phyloP scores from a whole-genome alignment of 2,329 filamentous ascomycete genomes.

The Nemania diffusa region DNA sequence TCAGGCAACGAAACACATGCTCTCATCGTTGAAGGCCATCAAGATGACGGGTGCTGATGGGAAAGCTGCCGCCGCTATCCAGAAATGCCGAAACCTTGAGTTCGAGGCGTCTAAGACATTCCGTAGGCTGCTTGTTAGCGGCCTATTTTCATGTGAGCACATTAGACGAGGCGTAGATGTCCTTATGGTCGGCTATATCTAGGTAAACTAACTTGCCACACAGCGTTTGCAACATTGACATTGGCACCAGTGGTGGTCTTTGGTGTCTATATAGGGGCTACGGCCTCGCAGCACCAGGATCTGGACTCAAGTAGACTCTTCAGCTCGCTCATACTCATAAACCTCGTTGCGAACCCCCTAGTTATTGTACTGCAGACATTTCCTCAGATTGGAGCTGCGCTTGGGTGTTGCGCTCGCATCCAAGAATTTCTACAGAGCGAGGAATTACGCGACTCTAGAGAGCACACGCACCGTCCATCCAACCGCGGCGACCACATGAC shows the following conservation, averaged over 20 bases:
- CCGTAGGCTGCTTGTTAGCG: constrained; percentile 23
- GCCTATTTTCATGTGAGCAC: constrained; percentile 29
- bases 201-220: not conserved
- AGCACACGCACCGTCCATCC: not conserved
- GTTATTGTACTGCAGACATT: constrained; percentile 33
- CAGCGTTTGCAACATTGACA: constrained; percentile 35
- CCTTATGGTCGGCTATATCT: not conserved
- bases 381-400: constrained; percentile 32
- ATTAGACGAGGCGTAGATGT: not conserved
- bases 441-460: constrained; percentile 30
- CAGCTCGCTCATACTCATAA: constrained; percentile 38
- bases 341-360: constrained; percentile 34
- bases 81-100: constrained; percentile 26
- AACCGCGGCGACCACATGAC: not conserved
- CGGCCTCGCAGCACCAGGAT: constrained; percentile 21
- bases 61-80: constrained; percentile 17
- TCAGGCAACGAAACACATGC: constrained; percentile 36
- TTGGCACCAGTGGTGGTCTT: constrained; percentile 35
- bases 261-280: constrained; percentile 35
- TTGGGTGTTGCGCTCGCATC: constrained; percentile 36
- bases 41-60: constrained; percentile 34
- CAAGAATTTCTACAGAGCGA: constrained; percentile 35
- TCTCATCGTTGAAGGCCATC: constrained; percentile 38
- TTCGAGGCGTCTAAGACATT: constrained; percentile 28
- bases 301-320: constrained; percentile 34